Evolutionary conservation across 495 filamentous ascomycete genomes (phyloP).

Genomic region (Filosporella fistucella): DNA sequence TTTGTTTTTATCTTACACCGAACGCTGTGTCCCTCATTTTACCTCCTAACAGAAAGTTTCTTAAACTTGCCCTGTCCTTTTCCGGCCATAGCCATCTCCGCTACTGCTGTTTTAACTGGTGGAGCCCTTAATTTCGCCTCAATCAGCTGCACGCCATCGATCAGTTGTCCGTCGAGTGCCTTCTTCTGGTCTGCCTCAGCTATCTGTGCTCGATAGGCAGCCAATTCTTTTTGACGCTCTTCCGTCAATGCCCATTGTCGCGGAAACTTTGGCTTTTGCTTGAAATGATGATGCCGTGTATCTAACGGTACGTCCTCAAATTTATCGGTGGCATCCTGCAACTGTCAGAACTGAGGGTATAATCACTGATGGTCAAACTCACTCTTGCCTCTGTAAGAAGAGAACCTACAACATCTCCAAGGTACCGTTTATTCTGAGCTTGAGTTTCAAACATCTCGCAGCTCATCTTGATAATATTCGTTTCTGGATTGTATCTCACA

Average conservation of each 20-base stretch:
- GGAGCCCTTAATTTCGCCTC: conserved; percentile 30
- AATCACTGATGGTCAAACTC: conserved; percentile 13
- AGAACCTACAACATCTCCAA: conserved; percentile 70
- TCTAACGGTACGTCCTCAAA: conserved; percentile 91
- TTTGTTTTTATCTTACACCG: no score
- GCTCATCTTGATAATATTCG: conserved; percentile 80
- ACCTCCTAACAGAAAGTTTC: conserved; percentile 12
- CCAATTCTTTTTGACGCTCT: conserved; percentile 60
- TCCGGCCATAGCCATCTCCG: conserved; percentile 28
- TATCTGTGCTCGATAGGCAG: conserved; percentile 47
- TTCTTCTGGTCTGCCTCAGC: conserved; percentile 41
- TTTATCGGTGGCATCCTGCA: conserved; percentile 64
- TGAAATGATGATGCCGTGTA: conserved; percentile 77
- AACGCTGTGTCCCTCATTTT: no score
- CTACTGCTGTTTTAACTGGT: conserved; percentile 7
- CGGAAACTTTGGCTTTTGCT: conserved; percentile 68
- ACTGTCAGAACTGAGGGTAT: background rate
- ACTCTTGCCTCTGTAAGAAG: conserved; percentile 74
- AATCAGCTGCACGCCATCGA: conserved; percentile 53
- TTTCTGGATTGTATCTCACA: conserved; percentile 84
- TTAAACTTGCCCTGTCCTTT: conserved; percentile 2
- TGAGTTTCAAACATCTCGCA: conserved; percentile 82
- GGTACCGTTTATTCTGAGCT: conserved; percentile 93
- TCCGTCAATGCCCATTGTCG: conserved; percentile 74
- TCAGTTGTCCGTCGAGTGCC: conserved; percentile 38